These are phyloP conservation scores for Xylariomycetidae sp. DNA, from an alignment of 2,329 filamentous ascomycete species.

Conservation along the genomic window DNA sequence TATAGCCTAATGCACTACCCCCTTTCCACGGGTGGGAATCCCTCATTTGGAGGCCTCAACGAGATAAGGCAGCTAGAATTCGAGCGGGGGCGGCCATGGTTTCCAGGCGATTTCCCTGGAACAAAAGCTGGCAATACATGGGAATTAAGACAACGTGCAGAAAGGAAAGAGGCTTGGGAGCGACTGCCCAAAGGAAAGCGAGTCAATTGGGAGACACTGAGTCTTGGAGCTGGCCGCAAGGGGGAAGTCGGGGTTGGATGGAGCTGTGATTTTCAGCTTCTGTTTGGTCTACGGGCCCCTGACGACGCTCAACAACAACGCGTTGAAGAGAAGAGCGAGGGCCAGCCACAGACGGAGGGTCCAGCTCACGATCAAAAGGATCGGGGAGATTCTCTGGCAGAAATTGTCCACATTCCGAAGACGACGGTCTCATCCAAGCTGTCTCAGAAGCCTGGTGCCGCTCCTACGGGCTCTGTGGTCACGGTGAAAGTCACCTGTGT, in stretches of 20 bases:
- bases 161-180: conserved; percentile 62
- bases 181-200: conserved; percentile 77
- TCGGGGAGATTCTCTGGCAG: conserved; percentile 17
- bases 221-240: conserved; percentile 65
- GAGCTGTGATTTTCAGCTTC: conserved; percentile 73
- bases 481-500: conserved; percentile 63
- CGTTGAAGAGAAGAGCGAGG: conserved; percentile 13
- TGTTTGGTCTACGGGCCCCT: conserved; percentile 41
- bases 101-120: conserved; percentile 77
- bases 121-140: conserved; percentile 74
- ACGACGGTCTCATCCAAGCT: conserved; percentile 29
- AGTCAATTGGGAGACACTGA: conserved; percentile 65
- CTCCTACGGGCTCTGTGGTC: conserved; percentile 37
- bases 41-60: conserved; percentile 73
- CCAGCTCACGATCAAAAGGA: conserved; percentile 7
- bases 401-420: conserved; percentile 33
- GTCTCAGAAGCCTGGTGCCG: conserved; percentile 7
- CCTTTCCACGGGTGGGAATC: conserved; percentile 71
- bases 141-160: conserved; percentile 61
- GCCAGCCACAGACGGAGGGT: conserved; percentile 6
- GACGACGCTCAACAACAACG: conserved; percentile 11
- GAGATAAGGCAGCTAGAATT: conserved; percentile 77
- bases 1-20: conserved; percentile 78
- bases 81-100: conserved; percentile 73
- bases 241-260: conserved; percentile 81